phyloP scores from a whole-genome alignment of 2,329 filamentous ascomycete species.

The Seiridium cupressi region DNA sequence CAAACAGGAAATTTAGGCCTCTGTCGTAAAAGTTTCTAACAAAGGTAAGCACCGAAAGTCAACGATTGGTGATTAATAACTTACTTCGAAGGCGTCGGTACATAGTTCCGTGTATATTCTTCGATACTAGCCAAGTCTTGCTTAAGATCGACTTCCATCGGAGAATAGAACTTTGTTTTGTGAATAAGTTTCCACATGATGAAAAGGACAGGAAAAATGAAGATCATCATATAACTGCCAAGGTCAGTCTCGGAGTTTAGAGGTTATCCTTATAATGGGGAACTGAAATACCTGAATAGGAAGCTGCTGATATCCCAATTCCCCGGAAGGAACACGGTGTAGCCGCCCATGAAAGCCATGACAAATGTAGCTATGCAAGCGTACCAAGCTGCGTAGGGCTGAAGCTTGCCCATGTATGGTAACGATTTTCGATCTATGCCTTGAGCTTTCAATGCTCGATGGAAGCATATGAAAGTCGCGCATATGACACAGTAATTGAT shows the following conservation, averaged over 20 bases:
- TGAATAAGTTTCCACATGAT: slow-evolving; percentile 70
- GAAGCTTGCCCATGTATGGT: slow-evolving; percentile 67
- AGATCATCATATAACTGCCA: slow-evolving; percentile 66
- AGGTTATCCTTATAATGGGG: background rate
- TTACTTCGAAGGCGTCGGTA: slow-evolving; percentile 52
- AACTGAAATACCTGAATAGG: slow-evolving; percentile 57
- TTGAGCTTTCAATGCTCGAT: slow-evolving; percentile 67
- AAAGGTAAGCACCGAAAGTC: background rate
- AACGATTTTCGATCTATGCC: slow-evolving; percentile 65
- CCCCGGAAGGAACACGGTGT: slow-evolving; percentile 69
- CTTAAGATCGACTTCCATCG: slow-evolving; percentile 61
- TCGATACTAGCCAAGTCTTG: slow-evolving; percentile 65
- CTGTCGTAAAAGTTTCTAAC: slow-evolving; percentile 1
- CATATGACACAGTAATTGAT: slow-evolving; percentile 72
- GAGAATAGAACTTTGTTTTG: slow-evolving; percentile 55
- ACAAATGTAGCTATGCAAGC: slow-evolving; percentile 61
- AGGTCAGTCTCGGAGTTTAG: background rate
- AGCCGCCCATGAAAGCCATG: slow-evolving; percentile 75
- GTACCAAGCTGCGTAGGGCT: slow-evolving; percentile 72
- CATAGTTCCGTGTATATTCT: slow-evolving; percentile 62
- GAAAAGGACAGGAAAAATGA: slow-evolving; percentile 67
- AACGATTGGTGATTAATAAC: slow-evolving; percentile 14
- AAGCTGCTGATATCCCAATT: slow-evolving; percentile 70
- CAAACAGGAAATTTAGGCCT: background rate
- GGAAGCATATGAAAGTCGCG: slow-evolving; percentile 70